Evolutionary conservation across 75 land plant species (phyloP), one percentile per base, ranked within the genome.

Genomic region (Gnetum montanum): DNA sequence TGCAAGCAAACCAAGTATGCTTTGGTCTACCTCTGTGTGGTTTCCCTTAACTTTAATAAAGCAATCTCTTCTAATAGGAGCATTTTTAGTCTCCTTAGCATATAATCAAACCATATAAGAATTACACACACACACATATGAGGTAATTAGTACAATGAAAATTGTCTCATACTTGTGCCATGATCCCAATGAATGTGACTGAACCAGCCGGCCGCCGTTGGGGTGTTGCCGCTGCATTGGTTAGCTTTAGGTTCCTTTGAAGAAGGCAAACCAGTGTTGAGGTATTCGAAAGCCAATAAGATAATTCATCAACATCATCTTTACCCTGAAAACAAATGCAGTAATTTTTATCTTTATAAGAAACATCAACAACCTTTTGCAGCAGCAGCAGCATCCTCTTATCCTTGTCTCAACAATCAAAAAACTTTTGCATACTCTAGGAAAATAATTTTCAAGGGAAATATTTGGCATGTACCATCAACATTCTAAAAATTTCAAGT

Each of bases 211-310:
- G 64, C 28, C 96, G 98, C 25, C 80, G 70, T 60, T 80, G 53
- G 57, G 77, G 69, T 36, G 94, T 59, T 43, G 24, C 54, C 45
- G 78, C 41, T 57, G 78, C 70, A 13, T 90, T 96, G 75, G 76
- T 85, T 45, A 82, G 80, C 37, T 76, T 58, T 0, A 89, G 67
- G 29, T 81, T 88, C 18, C 80, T 81, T 49, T 93, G 98, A 33
- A 88, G 63, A 19, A 93, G 82, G 82, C 79, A 85, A n/a, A 93
- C 68, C 30, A 93, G 69, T 27, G 90, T 80, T 23, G 95, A 88
- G 3, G 90, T 66, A 67, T 89, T 93, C 10, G 98, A 82, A 62
- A 93, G 70, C 98, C 98, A 93, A 69, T 93, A 93, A 3, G 98
- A 86, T 45, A 93, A 77, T 7, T 65, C 59, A 37, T 73, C 70